Evolutionary conservation across 1,284 basidiomycete species (phyloP), one percentile per base, ranked within the genome.

Genomic region (Anthracocystis panici-leucophaei): DNA sequence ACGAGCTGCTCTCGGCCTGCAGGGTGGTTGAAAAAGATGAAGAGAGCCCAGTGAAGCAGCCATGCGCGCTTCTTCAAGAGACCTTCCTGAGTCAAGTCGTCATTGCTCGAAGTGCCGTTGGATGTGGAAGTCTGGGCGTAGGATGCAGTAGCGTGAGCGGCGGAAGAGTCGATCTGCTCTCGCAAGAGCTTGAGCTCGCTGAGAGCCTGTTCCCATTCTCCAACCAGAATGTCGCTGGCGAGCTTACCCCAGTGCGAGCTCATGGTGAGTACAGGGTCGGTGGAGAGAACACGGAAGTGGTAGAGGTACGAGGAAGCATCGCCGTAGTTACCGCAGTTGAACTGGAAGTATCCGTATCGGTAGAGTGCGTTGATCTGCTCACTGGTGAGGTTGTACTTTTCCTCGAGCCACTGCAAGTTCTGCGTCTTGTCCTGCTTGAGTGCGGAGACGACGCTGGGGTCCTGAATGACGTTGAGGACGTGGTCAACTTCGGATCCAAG

Each of bases 221-320:
- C 97, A 5, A 92, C 92, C 54, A 99, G 91, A 82, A 97, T 97
- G 86, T 98, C 94, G 51, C 92, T 94, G 33, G 95, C 94, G 72
- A 99, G 92, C 87, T 98, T 97, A 42, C 96, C 96, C 97, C 96
- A 99, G 87, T 95, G 93, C 6, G 95, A 93, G 11, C 96, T 98
- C 54, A 94, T 91, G 87, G 92, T 94, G 81, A 96, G 91, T 64
- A 95, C 92, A 70, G 89, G 89, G 86, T 97, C 93, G 67, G 95
- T 95, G 51, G 95, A 97, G 70, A 99, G 91, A 51, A 98, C 92
- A 70, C 95, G 93, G 90, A 97, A 99, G 86, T 99, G 96, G 89
- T 99, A 95, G 67, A 99, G 90, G 87, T 97, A 98, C 86, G 97
- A 95, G 57, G 95, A 94, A 21, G 97, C 95, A 69, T 93, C 93